Conservation (phyloP, 495 filamentous ascomycete genomes). For the Penicillium egyptiacum region DNA sequence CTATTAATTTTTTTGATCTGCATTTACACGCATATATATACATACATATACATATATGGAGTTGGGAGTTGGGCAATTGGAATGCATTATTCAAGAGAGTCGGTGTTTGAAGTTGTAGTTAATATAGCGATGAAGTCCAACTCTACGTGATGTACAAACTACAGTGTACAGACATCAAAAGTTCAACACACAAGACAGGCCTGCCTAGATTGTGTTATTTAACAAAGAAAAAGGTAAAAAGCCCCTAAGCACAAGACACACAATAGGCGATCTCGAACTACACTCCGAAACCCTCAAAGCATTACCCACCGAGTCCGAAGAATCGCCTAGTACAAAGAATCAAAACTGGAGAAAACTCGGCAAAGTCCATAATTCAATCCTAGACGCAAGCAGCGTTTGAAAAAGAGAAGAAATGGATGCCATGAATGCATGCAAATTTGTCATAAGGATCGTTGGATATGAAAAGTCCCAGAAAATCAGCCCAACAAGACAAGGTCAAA, state of each 20-base stretch:
- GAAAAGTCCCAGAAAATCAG: constrained; percentile 35
- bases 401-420: constrained; percentile 31
- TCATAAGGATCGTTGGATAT: constrained; percentile 50
- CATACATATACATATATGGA: constrained; percentile 13
- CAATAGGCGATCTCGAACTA: constrained; percentile 1
- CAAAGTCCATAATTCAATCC: constrained; percentile 21
- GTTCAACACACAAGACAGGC: constrained; percentile 16
- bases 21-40: constrained; percentile 13
- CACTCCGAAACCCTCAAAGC: neutral
- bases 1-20: constrained; percentile 7
- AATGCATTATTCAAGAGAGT: constrained; percentile 3
- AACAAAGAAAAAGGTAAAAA: constrained; percentile 23
- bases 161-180: neutral
- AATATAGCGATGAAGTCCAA: neutral
- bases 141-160: neutral
- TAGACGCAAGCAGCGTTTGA: neutral
- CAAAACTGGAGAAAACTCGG: constrained; percentile 1
- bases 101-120: neutral
- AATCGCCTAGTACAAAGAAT: constrained; percentile 1
- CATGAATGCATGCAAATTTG: constrained; percentile 45
- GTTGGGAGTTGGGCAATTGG: constrained; percentile 6
- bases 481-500: constrained; percentile 16
- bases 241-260: constrained; percentile 3
- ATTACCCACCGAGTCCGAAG: constrained; percentile 1
- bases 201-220: constrained; percentile 28